Evolutionary conservation across 495 filamentous ascomycete species (phyloP).

Genomic region (Pseudomonodictys pantanalensis): DNA sequence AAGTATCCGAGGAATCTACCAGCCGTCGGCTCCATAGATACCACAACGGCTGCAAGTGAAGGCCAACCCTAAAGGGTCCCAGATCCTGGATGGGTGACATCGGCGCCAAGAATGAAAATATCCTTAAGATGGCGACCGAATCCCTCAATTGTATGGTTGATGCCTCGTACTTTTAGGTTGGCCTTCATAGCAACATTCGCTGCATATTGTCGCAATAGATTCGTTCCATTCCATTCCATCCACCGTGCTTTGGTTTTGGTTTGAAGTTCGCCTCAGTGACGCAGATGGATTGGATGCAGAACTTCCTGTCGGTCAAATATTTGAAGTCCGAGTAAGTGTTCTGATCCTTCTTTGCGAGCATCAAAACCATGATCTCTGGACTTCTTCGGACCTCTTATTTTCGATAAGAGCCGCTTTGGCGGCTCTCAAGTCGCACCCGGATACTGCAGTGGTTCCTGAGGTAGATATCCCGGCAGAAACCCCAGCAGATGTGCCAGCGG

Average conservation of each 20-base stretch:
- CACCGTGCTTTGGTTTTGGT: neutral
- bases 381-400: too few relatives aligned
- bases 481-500: too few relatives aligned
- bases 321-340: conserved; percentile 1
- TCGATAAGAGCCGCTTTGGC: neutral
- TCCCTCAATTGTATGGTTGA: neutral
- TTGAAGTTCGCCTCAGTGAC: conserved; percentile 2
- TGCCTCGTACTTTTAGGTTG: conserved; percentile 1
- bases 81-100: conserved; percentile 10
- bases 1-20: conserved; percentile 7
- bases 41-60: conserved; percentile 14
- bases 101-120: conserved; percentile 9
- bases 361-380: neutral
- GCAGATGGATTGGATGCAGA: conserved; percentile 4
- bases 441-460: too few relatives aligned
- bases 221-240: neutral
- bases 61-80: neutral
- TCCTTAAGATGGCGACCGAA: neutral
- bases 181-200: conserved; percentile 9
- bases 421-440: neutral
- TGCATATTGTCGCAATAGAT: neutral
- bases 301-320: neutral
- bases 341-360: neutral
- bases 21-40: neutral
- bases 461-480: too few relatives aligned